A percentile compares a stretch with the other conserved stretches of the same genome.
Evolutionary conservation across 345 rosid species (phyloP).

Genomic region (Syzygium oleosum): DNA sequence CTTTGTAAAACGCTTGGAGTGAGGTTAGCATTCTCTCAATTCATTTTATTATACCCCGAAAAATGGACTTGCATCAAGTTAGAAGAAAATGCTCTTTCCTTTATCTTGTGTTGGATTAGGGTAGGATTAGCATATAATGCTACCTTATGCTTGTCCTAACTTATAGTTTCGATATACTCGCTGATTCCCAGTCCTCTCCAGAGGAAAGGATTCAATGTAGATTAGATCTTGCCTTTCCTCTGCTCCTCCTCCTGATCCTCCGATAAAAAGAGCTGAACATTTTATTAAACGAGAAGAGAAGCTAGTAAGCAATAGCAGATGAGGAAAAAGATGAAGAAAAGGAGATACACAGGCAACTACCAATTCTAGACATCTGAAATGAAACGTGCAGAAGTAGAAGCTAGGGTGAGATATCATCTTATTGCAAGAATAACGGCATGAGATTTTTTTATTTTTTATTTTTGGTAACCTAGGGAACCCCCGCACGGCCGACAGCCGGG

Average conservation of each 20-base stretch:
- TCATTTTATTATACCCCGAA: neutral
- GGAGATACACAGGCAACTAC: neutral
- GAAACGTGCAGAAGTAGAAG: neutral
- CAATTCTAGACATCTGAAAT: neutral
- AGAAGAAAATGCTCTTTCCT: neutral
- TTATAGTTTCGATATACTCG: neutral
- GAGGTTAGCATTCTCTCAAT: conserved; percentile 25
- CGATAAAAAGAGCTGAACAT: neutral
- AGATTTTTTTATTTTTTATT: too few species aligned
- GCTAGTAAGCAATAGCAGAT: neutral
- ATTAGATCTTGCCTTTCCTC: neutral
- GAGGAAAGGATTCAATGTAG: neutral
- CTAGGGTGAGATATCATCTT: neutral
- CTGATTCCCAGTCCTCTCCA: neutral
- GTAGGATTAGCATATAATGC: neutral
- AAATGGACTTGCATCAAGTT: neutral
- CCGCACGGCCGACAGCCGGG: too few species aligned
- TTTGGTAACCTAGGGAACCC: too few species aligned
- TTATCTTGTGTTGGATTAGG: neutral
- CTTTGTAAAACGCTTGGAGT: conserved; percentile 46
- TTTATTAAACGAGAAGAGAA: neutral
- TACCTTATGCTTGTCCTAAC: neutral
- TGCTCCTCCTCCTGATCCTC: neutral
- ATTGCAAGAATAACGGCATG: neutral
- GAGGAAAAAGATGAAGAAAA: neutral